Percentiles rank a stretch among this genome's conserved stretches.
phyloP scores from a whole-genome alignment of 257 asterid species.

The Plectranthus barbatus region DNA sequence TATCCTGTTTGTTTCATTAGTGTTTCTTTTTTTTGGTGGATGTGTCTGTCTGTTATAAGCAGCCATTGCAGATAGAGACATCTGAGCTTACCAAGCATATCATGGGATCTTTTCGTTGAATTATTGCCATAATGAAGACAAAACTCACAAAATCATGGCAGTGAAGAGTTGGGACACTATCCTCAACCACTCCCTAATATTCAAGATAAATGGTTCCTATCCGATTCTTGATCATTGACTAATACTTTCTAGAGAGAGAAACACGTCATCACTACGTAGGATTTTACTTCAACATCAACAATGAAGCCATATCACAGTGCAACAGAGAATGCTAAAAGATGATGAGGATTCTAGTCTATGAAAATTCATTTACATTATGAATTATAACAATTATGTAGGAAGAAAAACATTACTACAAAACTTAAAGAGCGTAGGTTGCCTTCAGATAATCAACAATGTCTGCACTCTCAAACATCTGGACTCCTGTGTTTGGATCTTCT shows the following conservation, averaged over 20 bases:
- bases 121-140: conserved; percentile 3
- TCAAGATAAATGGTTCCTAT: neutral
- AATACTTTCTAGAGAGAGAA: no score
- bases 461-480: conserved; percentile 94
- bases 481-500: conserved; percentile 91
- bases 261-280: no score
- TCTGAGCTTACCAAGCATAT: no score
- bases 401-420: neutral
- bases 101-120: neutral
- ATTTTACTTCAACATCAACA: no score
- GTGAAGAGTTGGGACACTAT: neutral
- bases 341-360: no score
- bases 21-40: neutral
- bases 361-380: no score
- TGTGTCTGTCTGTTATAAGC: neutral
- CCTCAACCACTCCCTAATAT: neutral
- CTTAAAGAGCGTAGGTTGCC: conserved; percentile 69
- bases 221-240: neutral
- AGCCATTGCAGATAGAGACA: neutral
- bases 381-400: neutral
- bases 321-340: no score
- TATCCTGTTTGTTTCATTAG: neutral
- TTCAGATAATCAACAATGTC: conserved; percentile 70
- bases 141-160: neutral
- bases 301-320: no score